A percentile compares a stretch with the other conserved stretches of the same genome.
Conservation (phyloP, 495 filamentous ascomycete species). For the Margaritispora aquatica region DNA sequence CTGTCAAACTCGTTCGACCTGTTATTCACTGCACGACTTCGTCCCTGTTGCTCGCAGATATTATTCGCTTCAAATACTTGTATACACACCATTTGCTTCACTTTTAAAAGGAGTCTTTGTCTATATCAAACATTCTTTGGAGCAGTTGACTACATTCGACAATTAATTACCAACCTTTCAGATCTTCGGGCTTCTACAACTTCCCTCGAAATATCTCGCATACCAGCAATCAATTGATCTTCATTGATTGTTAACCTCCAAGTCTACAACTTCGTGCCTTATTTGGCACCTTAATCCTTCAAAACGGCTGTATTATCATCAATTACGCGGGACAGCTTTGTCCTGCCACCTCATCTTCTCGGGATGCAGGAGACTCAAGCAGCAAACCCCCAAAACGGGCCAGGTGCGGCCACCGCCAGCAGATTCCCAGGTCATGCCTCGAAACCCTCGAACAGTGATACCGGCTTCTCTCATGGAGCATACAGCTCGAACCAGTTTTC, state of each 20-base stretch:
- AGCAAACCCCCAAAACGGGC: slow-evolving; percentile 42
- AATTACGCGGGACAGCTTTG: slow-evolving; percentile 63
- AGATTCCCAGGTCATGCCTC: slow-evolving; percentile 57
- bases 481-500: slow-evolving; percentile 70
- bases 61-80: slow-evolving; percentile 17
- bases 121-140: slow-evolving; percentile 29
- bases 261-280: slow-evolving; percentile 35
- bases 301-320: slow-evolving; percentile 67
- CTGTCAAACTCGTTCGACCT: slow-evolving; percentile 14
- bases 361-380: slow-evolving; percentile 81
- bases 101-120: slow-evolving; percentile 23
- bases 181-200: slow-evolving; percentile 17
- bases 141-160: slow-evolving; percentile 14
- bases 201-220: slow-evolving; percentile 7
- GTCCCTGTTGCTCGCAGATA: slow-evolving; percentile 19
- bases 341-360: slow-evolving; percentile 70
- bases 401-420: slow-evolving; percentile 43
- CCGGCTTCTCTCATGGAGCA: slow-evolving; percentile 86
- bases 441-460: slow-evolving; percentile 73
- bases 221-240: neutral
- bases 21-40: slow-evolving; percentile 26
- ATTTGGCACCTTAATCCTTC: slow-evolving; percentile 49
- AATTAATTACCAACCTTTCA: slow-evolving; percentile 32
- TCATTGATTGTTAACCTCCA: slow-evolving; percentile 4
- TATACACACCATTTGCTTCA: slow-evolving; percentile 20